Evolutionary conservation across 148 eudicot genomes (phyloP), one percentile per base, ranked within the genome.

Genomic region (Fagopyrum esculentum): DNA sequence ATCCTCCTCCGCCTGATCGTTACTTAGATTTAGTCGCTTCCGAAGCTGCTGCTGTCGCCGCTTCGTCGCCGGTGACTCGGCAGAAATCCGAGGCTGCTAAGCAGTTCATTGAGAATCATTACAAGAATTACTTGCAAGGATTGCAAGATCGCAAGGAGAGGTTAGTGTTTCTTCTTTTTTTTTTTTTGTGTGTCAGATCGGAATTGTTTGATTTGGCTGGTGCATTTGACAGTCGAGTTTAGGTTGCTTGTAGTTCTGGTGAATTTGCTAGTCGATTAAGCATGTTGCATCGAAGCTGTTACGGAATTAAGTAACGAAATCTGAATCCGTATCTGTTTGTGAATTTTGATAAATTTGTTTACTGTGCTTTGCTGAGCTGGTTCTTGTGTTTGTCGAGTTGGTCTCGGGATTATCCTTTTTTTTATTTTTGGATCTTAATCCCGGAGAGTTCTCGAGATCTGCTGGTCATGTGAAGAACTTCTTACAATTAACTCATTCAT

Each of bases 141-240:
- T 79, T 86, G 78, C 89, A 86, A 57, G 87, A 86, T 82, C 87
- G 89, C 16, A 78, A 77, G 69, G 87, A 86, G 60, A 84, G 89
- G 89, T 86, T 45, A 9, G 29, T 54, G 19, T 45, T 52, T 43
- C 1, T 50, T 8, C 13, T 19, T 22, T 35, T 11, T 30, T 48
- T 46, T 57, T 13, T 22, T 5, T 40, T 54, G 2, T 35, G 0
- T 35, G 40, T 35, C 40, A 35, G 66, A 6, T n/a, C 51, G 44
- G 48, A 3, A 4, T 64, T 12, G 29, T n/a, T n/a, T 19, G 55
- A 17, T 49, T 17, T 45, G 47, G 49, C 49, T 69, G 72, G 19
- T 69, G 49, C 19, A 69, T 69, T 43, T 69, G 10, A 13, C 72
- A 69, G 40, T 15, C 11, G 72, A 44, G 35, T 59, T 9, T 59